A percentile compares a stretch with the other conserved stretches of the same genome.
phyloP scores from a whole-genome alignment of 306 rosid genomes.

The Alnus rubra region DNA sequence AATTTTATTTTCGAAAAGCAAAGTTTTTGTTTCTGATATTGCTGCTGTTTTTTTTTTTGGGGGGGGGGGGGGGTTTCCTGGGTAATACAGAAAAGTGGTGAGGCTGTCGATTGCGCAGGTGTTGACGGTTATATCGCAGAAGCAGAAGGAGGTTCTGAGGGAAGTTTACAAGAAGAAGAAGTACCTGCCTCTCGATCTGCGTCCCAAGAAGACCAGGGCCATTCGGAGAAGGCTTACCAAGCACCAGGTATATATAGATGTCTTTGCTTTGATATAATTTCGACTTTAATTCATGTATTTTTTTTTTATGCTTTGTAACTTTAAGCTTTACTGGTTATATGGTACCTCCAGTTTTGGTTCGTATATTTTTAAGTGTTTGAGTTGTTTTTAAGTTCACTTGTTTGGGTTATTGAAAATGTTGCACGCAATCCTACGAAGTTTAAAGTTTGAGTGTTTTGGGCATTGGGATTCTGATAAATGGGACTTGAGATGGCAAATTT shows the following conservation, averaged over 20 bases:
- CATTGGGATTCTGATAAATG: neutral
- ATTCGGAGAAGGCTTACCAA: constrained; percentile 92
- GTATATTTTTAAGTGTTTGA: neutral
- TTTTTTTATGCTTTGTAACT: neutral
- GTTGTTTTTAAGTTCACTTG: neutral
- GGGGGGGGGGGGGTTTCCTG: no score
- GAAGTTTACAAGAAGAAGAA: constrained; percentile 89
- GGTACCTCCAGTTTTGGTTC: neutral
- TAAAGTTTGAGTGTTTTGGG: neutral
- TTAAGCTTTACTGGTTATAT: neutral
- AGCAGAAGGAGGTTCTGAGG: constrained; percentile 84
- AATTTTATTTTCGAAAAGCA: neutral
- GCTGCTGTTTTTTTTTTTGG: neutral
- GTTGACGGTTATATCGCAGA: constrained; percentile 94
- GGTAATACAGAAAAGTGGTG: constrained; percentile 79
- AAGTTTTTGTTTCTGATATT: neutral
- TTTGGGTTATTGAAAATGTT: neutral
- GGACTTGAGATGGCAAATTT: no score
- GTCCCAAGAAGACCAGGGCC: constrained; percentile 98
- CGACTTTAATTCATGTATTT: neutral
- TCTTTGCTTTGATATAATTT: neutral
- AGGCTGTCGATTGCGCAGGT: constrained; percentile 92
- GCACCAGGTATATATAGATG: constrained; percentile 62
- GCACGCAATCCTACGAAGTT: neutral
- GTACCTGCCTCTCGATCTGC: constrained; percentile 91